Percentiles rank a stretch among this genome's conserved stretches.
phyloP scores from a whole-genome alignment of 2,329 filamentous ascomycete genomes.

The Aspergillus sp. region DNA sequence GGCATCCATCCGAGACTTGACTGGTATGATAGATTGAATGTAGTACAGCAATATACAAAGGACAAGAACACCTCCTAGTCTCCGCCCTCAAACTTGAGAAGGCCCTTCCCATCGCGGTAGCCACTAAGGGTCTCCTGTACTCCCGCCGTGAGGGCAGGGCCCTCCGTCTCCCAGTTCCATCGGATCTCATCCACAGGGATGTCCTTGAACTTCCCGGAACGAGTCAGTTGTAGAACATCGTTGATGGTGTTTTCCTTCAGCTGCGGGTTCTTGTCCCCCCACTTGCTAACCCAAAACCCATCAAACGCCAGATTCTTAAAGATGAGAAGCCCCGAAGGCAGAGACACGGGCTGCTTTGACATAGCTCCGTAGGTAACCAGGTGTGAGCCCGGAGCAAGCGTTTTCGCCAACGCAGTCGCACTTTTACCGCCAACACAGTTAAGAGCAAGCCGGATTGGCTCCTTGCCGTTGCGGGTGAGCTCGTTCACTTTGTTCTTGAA shows the following conservation, averaged over 20 bases:
- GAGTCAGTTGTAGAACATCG: constrained; percentile 75
- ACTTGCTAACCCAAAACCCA: constrained; percentile 92
- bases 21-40: constrained; percentile 3
- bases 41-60: constrained; percentile 14
- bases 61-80: constrained; percentile 12
- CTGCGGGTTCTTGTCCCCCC: constrained; percentile 73
- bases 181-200: constrained; percentile 76
- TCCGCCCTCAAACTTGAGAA: constrained; percentile 72
- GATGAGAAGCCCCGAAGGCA: constrained; percentile 84
- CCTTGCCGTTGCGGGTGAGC: constrained; percentile 70
- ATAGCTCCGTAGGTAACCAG: constrained; percentile 96
- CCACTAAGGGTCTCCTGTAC: constrained; percentile 82
- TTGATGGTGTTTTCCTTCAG: constrained; percentile 79
- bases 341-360: constrained; percentile 77
- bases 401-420: constrained; percentile 74
- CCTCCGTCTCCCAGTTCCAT: constrained; percentile 81
- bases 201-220: constrained; percentile 76
- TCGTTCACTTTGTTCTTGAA: constrained; percentile 56
- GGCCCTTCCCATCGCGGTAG: constrained; percentile 82
- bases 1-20: background rate
- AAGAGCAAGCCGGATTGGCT: constrained; percentile 72
- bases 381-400: constrained; percentile 65
- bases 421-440: constrained; percentile 94
- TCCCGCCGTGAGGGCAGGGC: constrained; percentile 65
- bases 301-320: constrained; percentile 88